These are phyloP conservation scores for Russula vinacea DNA, from an alignment of 768 basidiomycete genomes.

Conservation along the genomic window DNA sequence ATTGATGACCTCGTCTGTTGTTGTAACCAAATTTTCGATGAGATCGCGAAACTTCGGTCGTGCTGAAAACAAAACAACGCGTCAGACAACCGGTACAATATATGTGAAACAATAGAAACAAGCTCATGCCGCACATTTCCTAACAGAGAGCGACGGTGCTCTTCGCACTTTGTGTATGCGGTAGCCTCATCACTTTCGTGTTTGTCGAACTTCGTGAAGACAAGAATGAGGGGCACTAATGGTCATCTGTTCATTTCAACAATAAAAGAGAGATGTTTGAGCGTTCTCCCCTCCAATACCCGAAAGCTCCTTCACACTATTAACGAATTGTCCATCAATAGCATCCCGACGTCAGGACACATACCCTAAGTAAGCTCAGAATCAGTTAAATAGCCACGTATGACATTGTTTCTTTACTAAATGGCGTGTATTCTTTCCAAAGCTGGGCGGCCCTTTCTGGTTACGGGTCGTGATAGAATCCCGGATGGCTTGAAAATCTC, in stretches of 20 bases:
- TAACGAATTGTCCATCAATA: background rate
- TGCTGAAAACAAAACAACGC: background rate
- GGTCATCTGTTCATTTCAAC: background rate
- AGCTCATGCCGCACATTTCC: background rate
- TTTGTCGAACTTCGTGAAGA: slow-evolving; percentile 19
- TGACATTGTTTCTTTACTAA: slow-evolving; percentile 1
- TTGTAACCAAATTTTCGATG: background rate
- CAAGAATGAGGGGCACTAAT: slow-evolving; percentile 12
- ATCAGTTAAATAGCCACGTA: background rate
- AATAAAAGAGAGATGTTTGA: too few relatives aligned
- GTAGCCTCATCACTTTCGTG: background rate
- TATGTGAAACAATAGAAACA: background rate
- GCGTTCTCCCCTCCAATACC: slow-evolving; percentile 6
- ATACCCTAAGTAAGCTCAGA: slow-evolving; percentile 7
- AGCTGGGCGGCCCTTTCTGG: background rate
- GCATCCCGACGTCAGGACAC: slow-evolving; percentile 5
- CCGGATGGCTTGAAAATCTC: background rate
- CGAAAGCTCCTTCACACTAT: background rate
- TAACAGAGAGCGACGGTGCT: background rate
- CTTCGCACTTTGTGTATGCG: background rate
- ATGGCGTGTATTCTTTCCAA: slow-evolving; percentile 19
- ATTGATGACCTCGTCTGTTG: background rate
- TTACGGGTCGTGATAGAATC: background rate
- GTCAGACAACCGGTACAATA: background rate
- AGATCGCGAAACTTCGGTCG: background rate